phyloP scores from a whole-genome alignment of 1,139 yeast genomes.

The Saccharomyces hybrid region DNA sequence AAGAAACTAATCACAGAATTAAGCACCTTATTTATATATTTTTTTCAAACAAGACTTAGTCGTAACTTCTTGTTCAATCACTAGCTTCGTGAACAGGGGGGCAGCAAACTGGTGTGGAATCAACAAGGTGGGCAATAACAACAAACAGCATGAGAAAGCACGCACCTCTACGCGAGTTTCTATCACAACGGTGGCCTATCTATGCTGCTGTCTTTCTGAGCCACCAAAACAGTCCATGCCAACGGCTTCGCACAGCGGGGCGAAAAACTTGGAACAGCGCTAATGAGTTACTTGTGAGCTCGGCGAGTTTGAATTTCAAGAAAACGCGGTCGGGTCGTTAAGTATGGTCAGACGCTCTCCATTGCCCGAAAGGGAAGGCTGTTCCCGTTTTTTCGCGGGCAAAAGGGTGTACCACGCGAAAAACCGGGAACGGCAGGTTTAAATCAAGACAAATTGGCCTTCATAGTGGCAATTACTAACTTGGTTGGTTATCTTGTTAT shows the following conservation, averaged over 20 bases:
- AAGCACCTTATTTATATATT: not conserved
- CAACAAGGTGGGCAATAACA: not conserved
- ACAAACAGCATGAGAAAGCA: not conserved
- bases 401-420: constrained; percentile 16
- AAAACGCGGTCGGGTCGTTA: constrained; percentile 47
- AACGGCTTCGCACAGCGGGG: constrained; percentile 17
- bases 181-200: not conserved
- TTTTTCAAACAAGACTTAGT: not conserved
- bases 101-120: not conserved
- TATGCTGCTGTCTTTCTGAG: constrained; percentile 1
- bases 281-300: constrained; percentile 14
- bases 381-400: constrained; percentile 42
- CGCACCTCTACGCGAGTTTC: not conserved
- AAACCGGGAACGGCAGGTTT: constrained; percentile 7
- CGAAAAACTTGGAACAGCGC: constrained; percentile 28
- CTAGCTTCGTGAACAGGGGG: not conserved
- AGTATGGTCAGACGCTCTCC: constrained; percentile 45
- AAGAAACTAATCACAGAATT: not conserved
- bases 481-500: not conserved
- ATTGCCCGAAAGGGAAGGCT: constrained; percentile 46
- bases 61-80: not conserved
- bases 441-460: constrained; percentile 4
- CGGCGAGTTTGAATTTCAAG: constrained; percentile 43
- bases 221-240: constrained; percentile 8
- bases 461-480: not conserved